phyloP scores from a whole-genome alignment of 306 rosid genomes.

The Vicia villosa region DNA sequence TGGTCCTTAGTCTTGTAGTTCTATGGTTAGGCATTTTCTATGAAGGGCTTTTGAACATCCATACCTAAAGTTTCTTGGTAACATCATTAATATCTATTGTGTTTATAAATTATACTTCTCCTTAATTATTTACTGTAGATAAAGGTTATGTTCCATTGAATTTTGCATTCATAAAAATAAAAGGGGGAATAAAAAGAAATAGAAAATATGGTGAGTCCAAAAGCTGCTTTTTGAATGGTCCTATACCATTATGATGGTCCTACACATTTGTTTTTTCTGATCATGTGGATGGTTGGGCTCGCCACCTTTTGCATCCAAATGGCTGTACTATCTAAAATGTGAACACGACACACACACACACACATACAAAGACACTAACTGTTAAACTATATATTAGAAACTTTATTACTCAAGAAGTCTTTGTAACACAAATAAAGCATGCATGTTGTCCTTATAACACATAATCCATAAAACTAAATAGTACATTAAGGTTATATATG shows the following conservation, averaged over 20 bases:
- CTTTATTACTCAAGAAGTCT: not conserved
- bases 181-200: not conserved
- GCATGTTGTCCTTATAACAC: too few species aligned
- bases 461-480: too few species aligned
- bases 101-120: not conserved
- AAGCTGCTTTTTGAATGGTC: conserved; percentile 23
- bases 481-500: too few species aligned
- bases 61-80: not conserved
- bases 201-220: conserved; percentile 5
- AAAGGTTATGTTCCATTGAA: not conserved
- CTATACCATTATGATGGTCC: conserved; percentile 25
- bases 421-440: conserved; percentile 3
- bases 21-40: not conserved
- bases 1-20: not conserved
- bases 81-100: not conserved
- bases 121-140: conserved; percentile 8
- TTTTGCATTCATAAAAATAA: conserved; percentile 16
- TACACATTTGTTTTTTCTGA: not conserved
- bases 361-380: conserved; percentile 1
- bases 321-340: conserved; percentile 2
- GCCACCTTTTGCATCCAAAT: conserved; percentile 22
- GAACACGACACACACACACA: too few species aligned
- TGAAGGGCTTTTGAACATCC: conserved; percentile 3
- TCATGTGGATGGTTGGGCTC: conserved; percentile 20
- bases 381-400: not conserved